phyloP scores from a whole-genome alignment of 2,329 filamentous ascomycete species.

The Fusarium sp. region DNA sequence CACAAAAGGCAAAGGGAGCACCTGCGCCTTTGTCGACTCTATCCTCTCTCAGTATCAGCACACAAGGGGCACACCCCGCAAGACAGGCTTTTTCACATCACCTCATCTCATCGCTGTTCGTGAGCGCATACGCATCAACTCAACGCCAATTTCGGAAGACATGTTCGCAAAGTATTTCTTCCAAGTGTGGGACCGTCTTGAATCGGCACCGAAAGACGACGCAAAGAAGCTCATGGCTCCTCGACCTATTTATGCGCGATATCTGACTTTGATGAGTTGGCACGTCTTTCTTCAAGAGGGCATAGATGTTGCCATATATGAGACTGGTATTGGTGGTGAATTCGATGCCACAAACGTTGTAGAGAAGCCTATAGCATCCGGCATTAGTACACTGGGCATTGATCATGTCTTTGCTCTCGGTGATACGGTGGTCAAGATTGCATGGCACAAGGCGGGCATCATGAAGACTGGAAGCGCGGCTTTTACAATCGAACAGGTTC shows the following conservation, averaged over 20 bases:
- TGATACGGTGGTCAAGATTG: slow-evolving; percentile 70
- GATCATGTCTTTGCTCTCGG: slow-evolving; percentile 75
- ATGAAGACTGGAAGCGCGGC: slow-evolving; percentile 69
- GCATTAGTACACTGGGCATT: slow-evolving; percentile 73
- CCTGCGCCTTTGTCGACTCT: slow-evolving; percentile 73
- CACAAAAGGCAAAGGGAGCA: slow-evolving; percentile 82
- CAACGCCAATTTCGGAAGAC: slow-evolving; percentile 64
- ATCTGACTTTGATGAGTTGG: slow-evolving; percentile 72
- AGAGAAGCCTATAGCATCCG: slow-evolving; percentile 65
- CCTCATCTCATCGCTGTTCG: slow-evolving; percentile 75
- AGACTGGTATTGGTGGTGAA: slow-evolving; percentile 75
- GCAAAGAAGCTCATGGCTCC: slow-evolving; percentile 51
- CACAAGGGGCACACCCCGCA: slow-evolving; percentile 49
- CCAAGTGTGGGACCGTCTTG: slow-evolving; percentile 71
- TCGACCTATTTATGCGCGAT: slow-evolving; percentile 69
- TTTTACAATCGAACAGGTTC: slow-evolving; percentile 66
- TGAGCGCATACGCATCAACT: slow-evolving; percentile 73
- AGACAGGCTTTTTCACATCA: slow-evolving; percentile 73
- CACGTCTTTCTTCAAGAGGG: slow-evolving; percentile 73
- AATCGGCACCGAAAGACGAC: slow-evolving; percentile 46
- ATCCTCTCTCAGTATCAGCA: slow-evolving; percentile 66
- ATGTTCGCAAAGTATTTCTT: slow-evolving; percentile 75
- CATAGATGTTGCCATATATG: slow-evolving; percentile 71
- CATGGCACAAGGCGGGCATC: slow-evolving; percentile 80
- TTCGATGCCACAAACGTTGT: slow-evolving; percentile 77